phyloP scores from a whole-genome alignment of 2,329 filamentous ascomycete species.

The Colletotrichum brevisporum region DNA sequence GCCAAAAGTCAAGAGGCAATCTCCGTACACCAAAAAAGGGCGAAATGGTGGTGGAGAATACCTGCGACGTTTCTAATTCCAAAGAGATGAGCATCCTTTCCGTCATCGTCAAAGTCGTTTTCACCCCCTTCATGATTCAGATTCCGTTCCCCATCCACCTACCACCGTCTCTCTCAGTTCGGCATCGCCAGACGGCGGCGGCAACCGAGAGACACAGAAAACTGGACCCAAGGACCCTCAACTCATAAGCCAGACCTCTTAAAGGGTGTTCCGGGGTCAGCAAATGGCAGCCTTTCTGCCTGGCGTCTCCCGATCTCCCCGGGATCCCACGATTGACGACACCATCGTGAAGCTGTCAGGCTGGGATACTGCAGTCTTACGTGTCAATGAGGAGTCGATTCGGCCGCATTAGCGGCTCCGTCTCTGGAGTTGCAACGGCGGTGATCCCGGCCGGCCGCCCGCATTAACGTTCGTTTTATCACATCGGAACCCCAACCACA shows the following conservation, averaged over 20 bases:
- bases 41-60: neutral
- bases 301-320: slow-evolving; percentile 23
- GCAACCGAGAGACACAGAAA: neutral
- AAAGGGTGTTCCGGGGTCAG: slow-evolving; percentile 13
- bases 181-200: too few relatives aligned
- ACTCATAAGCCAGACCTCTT: slow-evolving; percentile 3
- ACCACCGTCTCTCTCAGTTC: neutral
- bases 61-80: slow-evolving; percentile 30
- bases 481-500: slow-evolving; percentile 31
- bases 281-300: neutral
- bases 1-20: neutral
- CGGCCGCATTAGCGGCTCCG: slow-evolving; percentile 27
- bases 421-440: slow-evolving; percentile 25
- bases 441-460: slow-evolving; percentile 22
- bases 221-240: slow-evolving; percentile 1
- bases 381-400: slow-evolving; percentile 24
- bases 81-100: slow-evolving; percentile 13
- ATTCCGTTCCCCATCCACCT: neutral
- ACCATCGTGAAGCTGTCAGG: slow-evolving; percentile 36
- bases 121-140: slow-evolving; percentile 21
- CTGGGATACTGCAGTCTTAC: slow-evolving; percentile 36
- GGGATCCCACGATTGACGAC: slow-evolving; percentile 14
- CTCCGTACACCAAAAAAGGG: too few relatives aligned
- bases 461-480: slow-evolving; percentile 31
- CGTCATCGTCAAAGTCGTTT: neutral